These are phyloP conservation scores for Lyophyllum shimeji DNA, from an alignment of 768 basidiomycete genomes.

Conservation along the genomic window DNA sequence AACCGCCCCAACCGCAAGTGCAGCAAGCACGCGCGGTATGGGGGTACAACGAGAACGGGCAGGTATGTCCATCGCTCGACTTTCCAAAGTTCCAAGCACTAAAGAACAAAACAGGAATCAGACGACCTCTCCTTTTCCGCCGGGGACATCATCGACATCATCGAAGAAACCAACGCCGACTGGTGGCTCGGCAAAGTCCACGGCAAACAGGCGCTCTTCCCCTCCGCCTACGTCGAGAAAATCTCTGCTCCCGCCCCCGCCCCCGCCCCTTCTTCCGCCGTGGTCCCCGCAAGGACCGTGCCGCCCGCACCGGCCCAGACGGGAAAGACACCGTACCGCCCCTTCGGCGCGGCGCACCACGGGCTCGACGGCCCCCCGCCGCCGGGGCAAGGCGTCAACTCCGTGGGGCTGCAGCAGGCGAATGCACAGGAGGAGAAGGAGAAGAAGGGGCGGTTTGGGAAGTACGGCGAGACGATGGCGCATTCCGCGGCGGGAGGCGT, in stretches of 20 bases:
- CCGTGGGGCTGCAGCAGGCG: constrained; percentile 45
- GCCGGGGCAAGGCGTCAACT: constrained; percentile 33
- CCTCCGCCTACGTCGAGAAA: constrained; percentile 72
- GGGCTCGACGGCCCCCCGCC: constrained; percentile 39
- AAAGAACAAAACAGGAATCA: constrained; percentile 71
- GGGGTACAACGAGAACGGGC: constrained; percentile 63
- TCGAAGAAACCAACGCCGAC: constrained; percentile 78
- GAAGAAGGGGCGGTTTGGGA: constrained; percentile 62
- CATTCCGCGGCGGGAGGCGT: constrained; percentile 67
- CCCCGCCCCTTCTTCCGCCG: no score
- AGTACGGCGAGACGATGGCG: constrained; percentile 59
- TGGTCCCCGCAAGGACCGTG: no score
- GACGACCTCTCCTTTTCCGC: constrained; percentile 77
- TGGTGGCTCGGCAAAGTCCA: constrained; percentile 82
- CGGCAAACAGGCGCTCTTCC: constrained; percentile 74
- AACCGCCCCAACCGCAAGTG: constrained; percentile 14
- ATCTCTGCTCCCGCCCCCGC: constrained; percentile 20
- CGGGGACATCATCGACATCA: constrained; percentile 77
- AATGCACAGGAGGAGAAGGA: constrained; percentile 49
- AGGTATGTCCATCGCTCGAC: no score
- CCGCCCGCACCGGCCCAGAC: no score
- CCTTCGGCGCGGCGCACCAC: constrained; percentile 45
- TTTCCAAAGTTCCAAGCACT: no score
- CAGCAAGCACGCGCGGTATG: constrained; percentile 57
- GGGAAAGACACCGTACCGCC: constrained; percentile 38